These are phyloP conservation scores for Entophlyctis helioformis DNA, from an alignment of 192 early-diverging fungal genomes.

Conservation along the genomic window DNA sequence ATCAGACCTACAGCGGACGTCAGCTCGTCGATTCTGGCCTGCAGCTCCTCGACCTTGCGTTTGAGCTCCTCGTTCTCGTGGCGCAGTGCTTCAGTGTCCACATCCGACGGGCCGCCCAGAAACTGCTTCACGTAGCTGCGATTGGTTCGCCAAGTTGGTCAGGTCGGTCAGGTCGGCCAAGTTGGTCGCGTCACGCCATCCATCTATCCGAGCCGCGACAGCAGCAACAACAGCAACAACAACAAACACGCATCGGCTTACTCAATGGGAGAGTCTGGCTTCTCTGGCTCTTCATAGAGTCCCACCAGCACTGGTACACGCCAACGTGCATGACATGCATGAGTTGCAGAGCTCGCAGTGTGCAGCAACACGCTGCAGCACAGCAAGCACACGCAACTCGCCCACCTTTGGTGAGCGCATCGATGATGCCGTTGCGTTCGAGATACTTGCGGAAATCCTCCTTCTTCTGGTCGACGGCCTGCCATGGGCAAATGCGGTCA, in stretches of 20 bases:
- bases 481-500: too few relatives aligned
- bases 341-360: too few relatives aligned
- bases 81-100: conserved; percentile 40
- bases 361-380: not conserved
- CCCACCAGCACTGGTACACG: conserved; percentile 37
- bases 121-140: conserved; percentile 48
- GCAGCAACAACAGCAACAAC: too few relatives aligned
- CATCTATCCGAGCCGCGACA: too few relatives aligned
- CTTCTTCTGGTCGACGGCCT: conserved; percentile 47
- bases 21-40: conserved; percentile 33
- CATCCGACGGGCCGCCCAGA: conserved; percentile 40
- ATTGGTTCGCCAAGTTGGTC: too few relatives aligned
- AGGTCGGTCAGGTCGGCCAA: too few relatives aligned
- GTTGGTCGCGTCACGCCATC: too few relatives aligned
- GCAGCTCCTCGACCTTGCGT: conserved; percentile 39
- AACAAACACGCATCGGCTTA: conserved; percentile 10
- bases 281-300: conserved; percentile 54
- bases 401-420: conserved; percentile 49
- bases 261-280: conserved; percentile 50
- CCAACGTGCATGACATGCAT: not conserved
- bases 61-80: conserved; percentile 47
- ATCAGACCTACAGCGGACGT: too few relatives aligned
- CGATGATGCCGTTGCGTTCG: conserved; percentile 51
- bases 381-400: not conserved
- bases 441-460: conserved; percentile 56